Base-by-base conservation (phyloP, 1,284 basidiomycete genomes). In the Pyrrhoderma noxium region DNA sequence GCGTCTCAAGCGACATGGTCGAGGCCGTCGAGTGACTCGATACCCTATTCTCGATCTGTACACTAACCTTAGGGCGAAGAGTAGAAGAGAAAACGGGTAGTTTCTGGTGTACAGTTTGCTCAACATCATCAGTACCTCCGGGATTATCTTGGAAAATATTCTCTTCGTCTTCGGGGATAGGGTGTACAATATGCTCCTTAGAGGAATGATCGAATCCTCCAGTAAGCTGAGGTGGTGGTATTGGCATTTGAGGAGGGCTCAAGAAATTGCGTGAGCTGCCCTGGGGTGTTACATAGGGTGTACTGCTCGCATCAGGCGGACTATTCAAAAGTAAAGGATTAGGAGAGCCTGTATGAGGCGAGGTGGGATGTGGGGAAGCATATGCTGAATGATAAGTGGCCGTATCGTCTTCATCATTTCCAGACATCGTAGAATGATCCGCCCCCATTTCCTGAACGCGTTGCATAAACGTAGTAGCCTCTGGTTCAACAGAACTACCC, bases 151-250 rank as follows among this genome's bases (percentile, higher is more conserved):
- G 69, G 8, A 73, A 57, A 18, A 70, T 67, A 11, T 67, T 63
- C 23, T 73, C 66, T 9, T 70, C 63, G 43, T 71, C 67, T 45
- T 71, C 66, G 3, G 70, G 71, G 37, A 77, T 74, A 3, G 67
- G 58, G 0, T 79, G 74, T 19, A 78, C 59, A 21, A 80, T 74
- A 23, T 73, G 64, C 19, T 72, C 70, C 37, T 70, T 66, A 2
- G 49, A 42, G 14, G 76, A 78, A 49, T 77, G 62, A 47, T 81
- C 73, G 54, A 85, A 79, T 27, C 77, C 64, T 57, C 77, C 77
- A 14, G 67, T 63, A 18, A 65, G 40, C 22, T 70, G 60, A 0
- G 66, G 63, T 16, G 66, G 65, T 16, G 69, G 63, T 2, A 68
- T 52, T 2, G 67, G 65, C 39, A 63, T 66, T 60, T 31, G 61